Percentiles rank a stretch among this genome's conserved stretches.
Conservation (phyloP, 2,329 filamentous ascomycete genomes). For the Plectosphaerella plurivora region DNA sequence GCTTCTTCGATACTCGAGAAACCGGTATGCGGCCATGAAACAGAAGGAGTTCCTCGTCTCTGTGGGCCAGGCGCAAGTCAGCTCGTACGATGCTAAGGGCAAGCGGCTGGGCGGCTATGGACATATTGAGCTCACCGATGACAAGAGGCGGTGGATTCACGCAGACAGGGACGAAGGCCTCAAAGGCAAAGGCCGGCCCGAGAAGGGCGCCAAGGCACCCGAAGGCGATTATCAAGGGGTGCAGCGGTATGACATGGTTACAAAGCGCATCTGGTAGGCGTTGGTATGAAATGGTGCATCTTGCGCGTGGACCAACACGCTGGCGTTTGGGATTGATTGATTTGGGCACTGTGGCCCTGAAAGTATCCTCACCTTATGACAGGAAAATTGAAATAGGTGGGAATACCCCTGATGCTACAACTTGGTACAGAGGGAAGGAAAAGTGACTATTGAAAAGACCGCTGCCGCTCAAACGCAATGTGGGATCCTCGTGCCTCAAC, state of each 20-base stretch:
- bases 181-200: conserved; percentile 43
- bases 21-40: conserved; percentile 79
- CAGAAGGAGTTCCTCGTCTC: conserved; percentile 52
- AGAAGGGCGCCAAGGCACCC: conserved; percentile 43
- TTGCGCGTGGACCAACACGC: no score
- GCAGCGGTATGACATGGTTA: conserved; percentile 89
- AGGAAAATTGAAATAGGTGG: no score
- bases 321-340: no score
- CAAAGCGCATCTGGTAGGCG: conserved; percentile 87
- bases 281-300: not conserved
- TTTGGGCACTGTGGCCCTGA: no score
- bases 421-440: no score
- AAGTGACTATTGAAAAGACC: no score
- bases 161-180: conserved; percentile 74
- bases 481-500: not conserved
- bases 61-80: conserved; percentile 40
- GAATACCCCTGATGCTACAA: no score
- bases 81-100: conserved; percentile 64
- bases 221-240: conserved; percentile 54
- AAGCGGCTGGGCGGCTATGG: conserved; percentile 78
- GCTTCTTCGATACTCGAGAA: conserved; percentile 73
- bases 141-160: conserved; percentile 81
- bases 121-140: conserved; percentile 82
- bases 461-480: no score
- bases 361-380: no score